These are phyloP conservation scores for Curvularia lunata DNA, from an alignment of 2,329 filamentous ascomycete species.

Conservation along the genomic window DNA sequence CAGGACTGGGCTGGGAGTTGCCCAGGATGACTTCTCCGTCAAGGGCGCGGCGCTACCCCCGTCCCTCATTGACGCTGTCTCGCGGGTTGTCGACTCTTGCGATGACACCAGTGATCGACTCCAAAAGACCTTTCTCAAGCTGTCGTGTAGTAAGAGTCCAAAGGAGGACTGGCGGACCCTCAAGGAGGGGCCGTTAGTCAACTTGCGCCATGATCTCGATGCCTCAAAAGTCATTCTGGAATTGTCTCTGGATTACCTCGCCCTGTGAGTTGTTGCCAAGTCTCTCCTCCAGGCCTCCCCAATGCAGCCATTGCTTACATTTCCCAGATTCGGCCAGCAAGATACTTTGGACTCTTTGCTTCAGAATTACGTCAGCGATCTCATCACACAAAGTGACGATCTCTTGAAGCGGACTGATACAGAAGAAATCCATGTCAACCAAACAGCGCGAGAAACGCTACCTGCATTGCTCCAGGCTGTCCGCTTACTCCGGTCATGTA, in stretches of 20 bases:
- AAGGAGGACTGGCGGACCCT: conserved; percentile 32
- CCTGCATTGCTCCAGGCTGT: conserved; percentile 33
- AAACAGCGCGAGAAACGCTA: conserved; percentile 33
- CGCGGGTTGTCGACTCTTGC: conserved; percentile 41
- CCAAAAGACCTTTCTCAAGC: conserved; percentile 39
- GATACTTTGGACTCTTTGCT: conserved; percentile 31
- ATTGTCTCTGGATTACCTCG: conserved; percentile 38
- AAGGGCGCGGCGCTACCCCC: conserved; percentile 26
- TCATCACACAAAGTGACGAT: conserved; percentile 29
- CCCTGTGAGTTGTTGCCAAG: conserved; percentile 31
- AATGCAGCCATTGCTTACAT: conserved; percentile 3
- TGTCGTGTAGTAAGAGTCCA: conserved; percentile 32
- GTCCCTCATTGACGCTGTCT: conserved; percentile 34
- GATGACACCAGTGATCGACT: conserved; percentile 34
- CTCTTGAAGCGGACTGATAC: conserved; percentile 34
- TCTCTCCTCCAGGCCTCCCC: background rate
- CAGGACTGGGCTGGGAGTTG: conserved; percentile 40
- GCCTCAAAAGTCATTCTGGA: conserved; percentile 38
- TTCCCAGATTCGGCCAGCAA: conserved; percentile 26
- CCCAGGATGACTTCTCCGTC: conserved; percentile 41
- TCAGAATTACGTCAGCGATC: conserved; percentile 22
- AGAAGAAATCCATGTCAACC: conserved; percentile 34
- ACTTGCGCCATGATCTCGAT: conserved; percentile 35
- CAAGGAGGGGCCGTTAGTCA: conserved; percentile 24
- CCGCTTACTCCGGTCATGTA: conserved; percentile 33